A percentile compares a stretch with the other conserved stretches of the same genome.
Evolutionary conservation across 495 filamentous ascomycete species (phyloP).

Genomic region (Bathelium albidoporum): DNA sequence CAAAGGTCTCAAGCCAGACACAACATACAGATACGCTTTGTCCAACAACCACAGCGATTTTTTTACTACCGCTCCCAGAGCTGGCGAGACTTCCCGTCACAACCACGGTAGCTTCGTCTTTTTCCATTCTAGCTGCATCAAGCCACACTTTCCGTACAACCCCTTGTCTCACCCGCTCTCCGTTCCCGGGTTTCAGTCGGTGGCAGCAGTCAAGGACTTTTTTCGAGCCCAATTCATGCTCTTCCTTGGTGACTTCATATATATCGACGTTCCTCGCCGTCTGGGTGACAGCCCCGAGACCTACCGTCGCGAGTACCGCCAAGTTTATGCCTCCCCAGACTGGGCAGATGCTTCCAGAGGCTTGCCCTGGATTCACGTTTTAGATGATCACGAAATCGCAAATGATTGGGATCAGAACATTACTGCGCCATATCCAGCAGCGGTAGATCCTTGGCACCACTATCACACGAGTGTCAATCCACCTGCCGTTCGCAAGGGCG

Average conservation of each 20-base stretch:
- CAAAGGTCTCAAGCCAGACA: conserved; percentile 45
- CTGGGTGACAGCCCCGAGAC: conserved; percentile 60
- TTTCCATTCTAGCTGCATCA: conserved; percentile 82
- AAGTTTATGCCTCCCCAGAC: conserved; percentile 85
- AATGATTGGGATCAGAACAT: conserved; percentile 80
- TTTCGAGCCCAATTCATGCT: conserved; percentile 81
- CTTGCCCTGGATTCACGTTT: conserved; percentile 89
- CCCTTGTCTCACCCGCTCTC: conserved; percentile 69
- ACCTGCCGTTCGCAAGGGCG: conserved; percentile 46
- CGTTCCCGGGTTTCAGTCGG: conserved; percentile 63
- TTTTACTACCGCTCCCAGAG: conserved; percentile 61
- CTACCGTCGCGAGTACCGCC: conserved; percentile 85
- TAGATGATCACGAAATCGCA: conserved; percentile 91
- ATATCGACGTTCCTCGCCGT: conserved; percentile 78
- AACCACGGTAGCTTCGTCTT: conserved; percentile 60
- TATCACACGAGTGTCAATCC: conserved; percentile 84
- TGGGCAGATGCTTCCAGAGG: conserved; percentile 59
- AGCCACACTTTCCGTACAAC: conserved; percentile 80
- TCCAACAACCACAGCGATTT: conserved; percentile 75
- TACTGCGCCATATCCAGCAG: conserved; percentile 59
- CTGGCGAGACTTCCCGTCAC: conserved; percentile 44
- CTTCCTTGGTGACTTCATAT: conserved; percentile 98
- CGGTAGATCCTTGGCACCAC: conserved; percentile 74
- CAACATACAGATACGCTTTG: conserved; percentile 66
- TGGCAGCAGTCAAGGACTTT: conserved; percentile 50